Evolutionary conservation across 495 filamentous ascomycete species (phyloP), one percentile per base, ranked within the genome.

Genomic region (Umbilicaria muhlenbergii): DNA sequence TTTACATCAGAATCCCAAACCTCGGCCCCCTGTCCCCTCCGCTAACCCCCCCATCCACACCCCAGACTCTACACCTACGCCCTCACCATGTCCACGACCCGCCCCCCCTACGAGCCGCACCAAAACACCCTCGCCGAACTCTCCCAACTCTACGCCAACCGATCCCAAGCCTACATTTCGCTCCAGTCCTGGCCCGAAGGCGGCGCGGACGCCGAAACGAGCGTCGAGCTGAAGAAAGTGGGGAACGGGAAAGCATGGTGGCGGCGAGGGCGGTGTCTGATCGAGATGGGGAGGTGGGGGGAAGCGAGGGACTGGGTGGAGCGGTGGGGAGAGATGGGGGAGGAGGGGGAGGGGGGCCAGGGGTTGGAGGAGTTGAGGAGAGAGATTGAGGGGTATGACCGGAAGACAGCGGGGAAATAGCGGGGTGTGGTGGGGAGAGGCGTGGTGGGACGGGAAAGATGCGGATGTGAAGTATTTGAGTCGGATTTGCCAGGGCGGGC

Each of bases 181-280:
- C 56, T 78, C 58, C 69, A 71, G 61, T 66, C 69, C 36, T 98
- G 88, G 87, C 65, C 81, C 5, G 86, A 91, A 68, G 91, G 70
- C 3, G 68, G 80, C 17, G 64, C 80, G 3, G 91, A 98, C 65
- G 84, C 83, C n/a, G 78, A 86, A 66, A 65, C 69, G 5, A 89
- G 82, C 54, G 81, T 94, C n/a, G 89, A 94, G 64, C 74, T 81
- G 44, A 94, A 92, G 75, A 68, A 75, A 42, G 66, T 73, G 36
- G 85, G 79, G 24, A 95, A 98, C 63, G 77, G 82, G 6, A 96
- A 95, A 77, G 88, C 80, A 2, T 95, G 87, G 82, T 95, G 84
- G 78, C 65, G 89, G 38, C 65, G 83, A 48, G 87, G 80, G 8
- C 77, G 74, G 65, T 87, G 80, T 60, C 65, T 94, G 57, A 60